Base-by-base conservation (phyloP, 116 monocot genomes). In the Iris pallida region DNA sequence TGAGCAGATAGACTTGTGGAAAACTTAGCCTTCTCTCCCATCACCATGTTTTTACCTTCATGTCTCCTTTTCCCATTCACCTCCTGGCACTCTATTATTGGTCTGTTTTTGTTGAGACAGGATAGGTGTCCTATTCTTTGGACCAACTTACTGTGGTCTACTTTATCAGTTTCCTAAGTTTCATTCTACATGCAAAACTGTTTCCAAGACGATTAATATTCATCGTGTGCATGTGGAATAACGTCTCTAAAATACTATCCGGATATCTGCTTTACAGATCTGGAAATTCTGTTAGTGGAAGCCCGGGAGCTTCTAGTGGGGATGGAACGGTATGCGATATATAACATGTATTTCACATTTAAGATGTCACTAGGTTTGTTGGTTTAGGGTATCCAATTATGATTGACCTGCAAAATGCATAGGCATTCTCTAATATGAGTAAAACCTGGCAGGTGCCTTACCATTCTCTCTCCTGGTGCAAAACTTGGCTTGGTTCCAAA, bases 381-480 rank as follows among this genome's bases (percentile, higher is more conserved):
- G 18, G 40, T 45, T 14, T 65, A 47, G 15, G 11, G 41, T 67
- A 17, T 4, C 6, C 7, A 16, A 44, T 53, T 46, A 11, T 20
- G 59, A 20, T 62, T 20, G 59, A 68, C 55, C 8, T 43, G 46
- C 16, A 58, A 20, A 45, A 19, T 51, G 43, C 47, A 8, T 54
- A 12, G 9, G 40, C 45, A 74, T 67, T 20, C 1, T 19, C 55
- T 71, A 45, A 74, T 78, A 42, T 44, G 7, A 55, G n/a, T 63
- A 16, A 76, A 44, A 4, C 30, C 43, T 64, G 17, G 18, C 80
- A 98, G 97, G 97, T 98, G 47, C 64, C 97, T 5, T 98, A 93
- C 64, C 70, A 92, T 76, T 98, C 97, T 44, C 90, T 98, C 15
- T 93, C 97, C 46, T 98, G 93, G 97, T 98, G 97, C 83, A 98